These are phyloP conservation scores for Trypanosomatidae sp. DNA, from an alignment of 208 protist species.

Conservation along the genomic window DNA sequence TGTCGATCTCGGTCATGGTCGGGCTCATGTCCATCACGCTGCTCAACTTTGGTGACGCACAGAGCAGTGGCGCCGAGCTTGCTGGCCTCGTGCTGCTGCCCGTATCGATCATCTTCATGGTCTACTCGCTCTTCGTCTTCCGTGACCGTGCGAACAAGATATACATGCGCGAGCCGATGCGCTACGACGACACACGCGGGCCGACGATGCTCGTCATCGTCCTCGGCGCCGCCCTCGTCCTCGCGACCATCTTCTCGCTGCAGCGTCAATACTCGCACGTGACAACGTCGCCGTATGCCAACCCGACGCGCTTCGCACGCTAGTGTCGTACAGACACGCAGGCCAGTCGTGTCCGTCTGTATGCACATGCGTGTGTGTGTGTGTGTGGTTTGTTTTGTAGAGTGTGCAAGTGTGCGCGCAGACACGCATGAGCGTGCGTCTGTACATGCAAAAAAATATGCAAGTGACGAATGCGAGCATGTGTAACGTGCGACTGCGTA, in stretches of 20 bases:
- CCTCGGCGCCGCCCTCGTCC: constrained; percentile 45
- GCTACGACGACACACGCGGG: constrained; percentile 82
- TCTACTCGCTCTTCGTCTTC: constrained; percentile 82
- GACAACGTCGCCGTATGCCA: constrained; percentile 34
- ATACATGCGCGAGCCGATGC: constrained; percentile 88
- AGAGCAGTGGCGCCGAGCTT: constrained; percentile 64
- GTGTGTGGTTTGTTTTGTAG: too few relatives aligned
- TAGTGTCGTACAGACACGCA: too few relatives aligned
- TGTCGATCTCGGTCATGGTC: constrained; percentile 83
- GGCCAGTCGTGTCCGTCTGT: too few relatives aligned
- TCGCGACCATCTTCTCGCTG: constrained; percentile 79
- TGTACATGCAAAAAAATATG: constrained; percentile 16
- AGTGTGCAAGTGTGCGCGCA: too few relatives aligned
- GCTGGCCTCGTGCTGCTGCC: constrained; percentile 72
- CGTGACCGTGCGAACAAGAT: constrained; percentile 82
- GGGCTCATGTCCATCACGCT: constrained; percentile 81
- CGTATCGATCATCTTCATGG: constrained; percentile 85
- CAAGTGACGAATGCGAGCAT: constrained; percentile 24
- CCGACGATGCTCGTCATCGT: constrained; percentile 79
- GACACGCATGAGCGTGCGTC: background rate
- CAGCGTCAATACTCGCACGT: constrained; percentile 68
- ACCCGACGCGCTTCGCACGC: constrained; percentile 33
- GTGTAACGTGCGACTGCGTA: too few relatives aligned
- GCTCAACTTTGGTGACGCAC: constrained; percentile 70
- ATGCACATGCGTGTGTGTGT: too few relatives aligned